Conservation (phyloP, 2,329 filamentous ascomycete species). For the Ilyonectria mors-panacis region DNA sequence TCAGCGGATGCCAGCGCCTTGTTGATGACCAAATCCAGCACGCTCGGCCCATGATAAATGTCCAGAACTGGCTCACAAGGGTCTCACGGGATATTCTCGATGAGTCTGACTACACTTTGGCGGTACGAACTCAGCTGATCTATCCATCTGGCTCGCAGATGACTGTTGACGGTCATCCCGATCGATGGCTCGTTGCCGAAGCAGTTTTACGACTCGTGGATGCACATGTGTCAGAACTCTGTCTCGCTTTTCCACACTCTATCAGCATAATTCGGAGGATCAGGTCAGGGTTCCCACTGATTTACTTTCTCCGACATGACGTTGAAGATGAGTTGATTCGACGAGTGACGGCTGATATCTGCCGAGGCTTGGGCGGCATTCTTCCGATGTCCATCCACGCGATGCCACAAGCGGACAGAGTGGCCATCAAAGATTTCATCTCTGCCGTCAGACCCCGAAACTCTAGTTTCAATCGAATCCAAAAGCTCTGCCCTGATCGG, state of each 20-base stretch:
- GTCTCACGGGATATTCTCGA: constrained; percentile 74
- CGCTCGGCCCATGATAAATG: constrained; percentile 64
- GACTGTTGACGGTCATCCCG: constrained; percentile 67
- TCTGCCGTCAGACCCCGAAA: constrained; percentile 30
- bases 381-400: constrained; percentile 39
- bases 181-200: constrained; percentile 65
- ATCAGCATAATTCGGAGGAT: constrained; percentile 55
- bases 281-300: constrained; percentile 57
- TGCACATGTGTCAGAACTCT: constrained; percentile 56
- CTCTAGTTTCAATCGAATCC: constrained; percentile 29
- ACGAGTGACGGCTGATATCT: constrained; percentile 42
- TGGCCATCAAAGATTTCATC: constrained; percentile 47
- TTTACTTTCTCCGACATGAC: constrained; percentile 68
- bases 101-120: constrained; percentile 73
- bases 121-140: constrained; percentile 70
- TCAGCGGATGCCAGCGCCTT: constrained; percentile 72
- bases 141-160: constrained; percentile 69
- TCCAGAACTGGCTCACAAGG: constrained; percentile 65
- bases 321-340: constrained; percentile 60
- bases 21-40: constrained; percentile 62
- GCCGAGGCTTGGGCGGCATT: constrained; percentile 40
- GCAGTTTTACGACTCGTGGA: constrained; percentile 60
- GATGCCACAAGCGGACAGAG: constrained; percentile 38
- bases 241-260: constrained; percentile 49
- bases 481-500: constrained; percentile 40